Percentiles rank a stretch among this genome's conserved stretches.
phyloP scores from a whole-genome alignment of 2,329 filamentous ascomycete genomes.

The Paecilomyces niveus region DNA sequence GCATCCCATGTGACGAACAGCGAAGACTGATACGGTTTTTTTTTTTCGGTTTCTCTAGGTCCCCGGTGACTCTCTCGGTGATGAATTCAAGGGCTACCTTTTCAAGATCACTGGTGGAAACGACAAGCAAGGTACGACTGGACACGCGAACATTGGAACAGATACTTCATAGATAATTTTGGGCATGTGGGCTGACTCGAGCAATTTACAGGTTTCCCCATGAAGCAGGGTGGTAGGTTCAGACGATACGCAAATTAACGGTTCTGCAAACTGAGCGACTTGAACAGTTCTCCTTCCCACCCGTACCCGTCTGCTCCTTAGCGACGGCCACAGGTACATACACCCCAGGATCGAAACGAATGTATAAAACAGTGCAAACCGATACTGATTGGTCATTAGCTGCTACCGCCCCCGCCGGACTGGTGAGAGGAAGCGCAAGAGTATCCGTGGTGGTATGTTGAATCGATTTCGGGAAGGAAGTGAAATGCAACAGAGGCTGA shows the following conservation, averaged over 20 bases:
- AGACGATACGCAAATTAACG: slow-evolving; percentile 15
- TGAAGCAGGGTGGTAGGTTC: slow-evolving; percentile 86
- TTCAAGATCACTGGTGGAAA: slow-evolving; percentile 99
- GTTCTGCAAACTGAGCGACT: slow-evolving; percentile 1
- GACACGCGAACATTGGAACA: background rate
- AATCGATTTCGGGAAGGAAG: background rate
- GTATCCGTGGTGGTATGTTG: slow-evolving; percentile 67
- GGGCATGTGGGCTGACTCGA: slow-evolving; percentile 16
- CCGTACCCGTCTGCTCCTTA: slow-evolving; percentile 94
- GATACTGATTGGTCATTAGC: slow-evolving; percentile 27
- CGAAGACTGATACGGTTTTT: slow-evolving; percentile 25
- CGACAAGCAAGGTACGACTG: slow-evolving; percentile 85
- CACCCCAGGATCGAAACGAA: background rate
- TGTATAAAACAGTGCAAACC: background rate
- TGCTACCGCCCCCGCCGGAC: slow-evolving; percentile 98
- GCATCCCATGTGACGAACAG: slow-evolving; percentile 10
- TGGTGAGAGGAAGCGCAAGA: slow-evolving; percentile 99
- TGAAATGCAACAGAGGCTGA: background rate
- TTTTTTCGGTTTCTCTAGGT: slow-evolving; percentile 51
- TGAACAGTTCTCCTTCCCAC: slow-evolving; percentile 72
- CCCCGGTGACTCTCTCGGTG: slow-evolving; percentile 85
- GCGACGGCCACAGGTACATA: slow-evolving; percentile 70
- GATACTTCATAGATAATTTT: background rate
- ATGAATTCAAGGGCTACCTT: slow-evolving; percentile 99
- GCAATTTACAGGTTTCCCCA: slow-evolving; percentile 67